Evolutionary conservation across 495 filamentous ascomycete species (phyloP), one percentile per base, ranked within the genome.

Genomic region (Podospora australis): DNA sequence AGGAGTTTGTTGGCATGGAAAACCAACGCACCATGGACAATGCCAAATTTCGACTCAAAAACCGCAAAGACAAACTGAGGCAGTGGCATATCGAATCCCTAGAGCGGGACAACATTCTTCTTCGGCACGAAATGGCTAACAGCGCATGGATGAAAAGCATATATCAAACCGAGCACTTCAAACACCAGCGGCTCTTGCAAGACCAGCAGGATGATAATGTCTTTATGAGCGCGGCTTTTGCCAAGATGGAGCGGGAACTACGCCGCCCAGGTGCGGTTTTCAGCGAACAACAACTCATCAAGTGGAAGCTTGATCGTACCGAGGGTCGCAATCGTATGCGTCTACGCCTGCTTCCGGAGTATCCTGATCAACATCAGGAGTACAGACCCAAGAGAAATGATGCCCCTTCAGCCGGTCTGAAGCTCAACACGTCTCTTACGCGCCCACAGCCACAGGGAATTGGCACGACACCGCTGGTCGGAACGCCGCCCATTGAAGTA

Each of bases 321-420:
- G 92, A 98, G 70, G 94, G 91, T 29, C 80, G 90, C 13, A 95
- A 96, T 62, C 86, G 94, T 28, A 96, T 96, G 90, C 79, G 94
- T 32, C 71, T 94, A 43, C 80, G 92, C 4, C 78, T 95, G 39
- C 75, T 94, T 19, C 87, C 87, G 5, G 87, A 94, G 58, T 78
- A 78, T 36, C 77, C 78, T 13, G 70, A 71, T 9, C 80, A 83
- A 32, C 73, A 80, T 50, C 77, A 84, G 39, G 80, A 88, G 40
- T 94, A 92, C 58, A 88, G 91, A 50, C 90, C 92, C 0, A 96
- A 96, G 62, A 72, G 87, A 5, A 88, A 79, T 46, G 55, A 53
- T 57, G 24, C 38, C 24, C 34, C 50, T 10, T 55, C 61, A 44
- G 44, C 63, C 0, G 55, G 47, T 9, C 54, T 77, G 25, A 73